Evolutionary conservation across 441 rosid genomes (phyloP).

Genomic region (Aquilaria agallochum): DNA sequence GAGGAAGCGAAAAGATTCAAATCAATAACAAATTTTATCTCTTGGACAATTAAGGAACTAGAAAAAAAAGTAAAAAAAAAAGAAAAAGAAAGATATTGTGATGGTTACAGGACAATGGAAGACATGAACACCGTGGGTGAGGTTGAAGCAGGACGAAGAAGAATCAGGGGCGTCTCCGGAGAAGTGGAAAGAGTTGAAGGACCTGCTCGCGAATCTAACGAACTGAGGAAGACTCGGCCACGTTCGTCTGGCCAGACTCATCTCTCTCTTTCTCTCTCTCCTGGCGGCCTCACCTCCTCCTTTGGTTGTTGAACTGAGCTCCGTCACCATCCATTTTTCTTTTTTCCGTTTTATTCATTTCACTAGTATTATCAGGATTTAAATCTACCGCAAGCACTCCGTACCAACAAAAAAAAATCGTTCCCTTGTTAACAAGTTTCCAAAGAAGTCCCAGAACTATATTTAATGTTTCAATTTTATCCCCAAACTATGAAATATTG

Average conservation of each 20-base stretch:
- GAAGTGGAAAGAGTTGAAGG: conserved; percentile 33
- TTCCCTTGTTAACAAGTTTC: too few relatives aligned
- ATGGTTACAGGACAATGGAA: conserved; percentile 77
- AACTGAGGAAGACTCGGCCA: conserved; percentile 33
- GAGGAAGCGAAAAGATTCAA: neutral
- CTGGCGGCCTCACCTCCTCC: conserved; percentile 5
- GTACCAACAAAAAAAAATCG: too few relatives aligned
- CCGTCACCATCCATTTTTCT: too few relatives aligned
- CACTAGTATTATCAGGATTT: too few relatives aligned
- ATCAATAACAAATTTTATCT: neutral
- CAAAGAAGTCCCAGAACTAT: too few relatives aligned
- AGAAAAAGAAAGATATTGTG: neutral
- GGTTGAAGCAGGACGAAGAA: conserved; percentile 43
- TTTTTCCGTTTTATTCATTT: too few relatives aligned
- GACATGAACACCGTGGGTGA: conserved; percentile 80
- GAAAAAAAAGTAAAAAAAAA: neutral
- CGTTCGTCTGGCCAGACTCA: conserved; percentile 34
- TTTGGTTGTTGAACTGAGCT: too few relatives aligned
- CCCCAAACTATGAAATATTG: too few relatives aligned
- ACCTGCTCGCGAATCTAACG: conserved; percentile 43
- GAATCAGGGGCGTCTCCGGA: conserved; percentile 42
- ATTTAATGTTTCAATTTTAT: too few relatives aligned
- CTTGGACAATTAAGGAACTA: neutral
- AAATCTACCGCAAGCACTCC: too few relatives aligned
- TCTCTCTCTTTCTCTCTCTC: conserved; percentile 13